Percentiles rank a stretch among this genome's conserved stretches.
These are phyloP conservation scores for Chlorociboria aeruginascens DNA, from an alignment of 495 filamentous ascomycete species.

Conservation along the genomic window DNA sequence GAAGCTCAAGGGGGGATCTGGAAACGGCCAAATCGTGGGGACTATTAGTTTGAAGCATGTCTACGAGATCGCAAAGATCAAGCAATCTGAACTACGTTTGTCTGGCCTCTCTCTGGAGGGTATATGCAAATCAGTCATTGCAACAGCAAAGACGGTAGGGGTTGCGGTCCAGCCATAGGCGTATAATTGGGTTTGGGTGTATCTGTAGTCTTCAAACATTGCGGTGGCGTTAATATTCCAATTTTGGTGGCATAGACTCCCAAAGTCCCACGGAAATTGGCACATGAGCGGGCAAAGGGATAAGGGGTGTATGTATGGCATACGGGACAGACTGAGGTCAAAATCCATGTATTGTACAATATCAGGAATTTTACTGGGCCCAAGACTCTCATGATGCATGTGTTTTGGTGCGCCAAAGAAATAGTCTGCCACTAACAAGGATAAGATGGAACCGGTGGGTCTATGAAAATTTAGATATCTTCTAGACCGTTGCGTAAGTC, in stretches of 20 bases:
- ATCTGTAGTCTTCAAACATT: conserved; percentile 9
- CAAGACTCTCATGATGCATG: too few relatives aligned
- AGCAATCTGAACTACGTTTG: conserved; percentile 71
- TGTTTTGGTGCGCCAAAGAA: too few relatives aligned
- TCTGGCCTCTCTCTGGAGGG: conserved; percentile 71
- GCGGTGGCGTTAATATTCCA: conserved; percentile 18
- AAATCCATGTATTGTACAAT: too few relatives aligned
- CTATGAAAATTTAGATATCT: too few relatives aligned
- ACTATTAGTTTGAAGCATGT: conserved; percentile 87
- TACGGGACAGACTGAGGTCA: too few relatives aligned
- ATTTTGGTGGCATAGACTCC: too few relatives aligned
- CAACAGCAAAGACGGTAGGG: conserved; percentile 79
- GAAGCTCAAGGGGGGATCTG: conserved; percentile 60
- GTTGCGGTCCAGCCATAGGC: conserved; percentile 60
- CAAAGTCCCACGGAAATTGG: too few relatives aligned
- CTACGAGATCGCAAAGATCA: conserved; percentile 97
- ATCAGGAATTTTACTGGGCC: too few relatives aligned
- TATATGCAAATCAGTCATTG: conserved; percentile 73
- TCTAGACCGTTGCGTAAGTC: too few relatives aligned
- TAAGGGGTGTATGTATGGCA: background rate
- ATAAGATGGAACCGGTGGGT: too few relatives aligned
- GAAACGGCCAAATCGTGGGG: conserved; percentile 59
- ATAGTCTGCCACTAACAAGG: too few relatives aligned
- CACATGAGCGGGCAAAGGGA: too few relatives aligned
- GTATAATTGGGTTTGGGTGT: background rate